These are phyloP conservation scores for Ganoderma leucocontextum DNA, from an alignment of 1,284 basidiomycete species.

Conservation along the genomic window DNA sequence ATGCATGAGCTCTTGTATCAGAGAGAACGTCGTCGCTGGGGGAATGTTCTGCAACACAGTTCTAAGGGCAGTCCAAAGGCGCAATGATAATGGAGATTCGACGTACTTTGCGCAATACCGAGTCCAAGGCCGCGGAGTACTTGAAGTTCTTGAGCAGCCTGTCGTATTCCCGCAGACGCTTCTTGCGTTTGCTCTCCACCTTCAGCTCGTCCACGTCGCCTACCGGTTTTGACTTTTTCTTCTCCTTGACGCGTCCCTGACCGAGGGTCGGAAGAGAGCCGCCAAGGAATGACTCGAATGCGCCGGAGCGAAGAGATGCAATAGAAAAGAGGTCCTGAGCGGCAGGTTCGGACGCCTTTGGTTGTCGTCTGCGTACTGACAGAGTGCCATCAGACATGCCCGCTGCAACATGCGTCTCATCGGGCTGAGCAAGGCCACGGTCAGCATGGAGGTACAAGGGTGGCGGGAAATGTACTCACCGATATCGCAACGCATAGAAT, in stretches of 20 bases:
- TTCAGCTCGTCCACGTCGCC: constrained; percentile 76
- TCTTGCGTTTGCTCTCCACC: constrained; percentile 77
- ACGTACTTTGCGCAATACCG: constrained; percentile 82
- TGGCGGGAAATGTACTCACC: constrained; percentile 54
- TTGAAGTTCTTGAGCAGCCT: constrained; percentile 91
- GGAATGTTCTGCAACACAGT: constrained; percentile 66
- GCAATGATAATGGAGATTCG: constrained; percentile 25
- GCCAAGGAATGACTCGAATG: constrained; percentile 80
- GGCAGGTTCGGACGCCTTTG: constrained; percentile 70
- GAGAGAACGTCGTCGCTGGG: constrained; percentile 87
- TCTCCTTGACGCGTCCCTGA: constrained; percentile 63
- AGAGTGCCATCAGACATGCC: constrained; percentile 98
- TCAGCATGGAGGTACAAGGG: constrained; percentile 12
- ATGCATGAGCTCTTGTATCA: constrained; percentile 94
- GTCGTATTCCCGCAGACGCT: constrained; percentile 89
- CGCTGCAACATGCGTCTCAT: constrained; percentile 95
- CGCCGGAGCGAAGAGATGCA: constrained; percentile 62
- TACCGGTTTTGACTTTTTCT: constrained; percentile 55
- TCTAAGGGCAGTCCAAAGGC: background rate
- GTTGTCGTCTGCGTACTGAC: constrained; percentile 85
- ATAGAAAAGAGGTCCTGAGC: constrained; percentile 52
- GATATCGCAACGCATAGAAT: constrained; percentile 92
- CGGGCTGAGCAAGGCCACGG: constrained; percentile 66
- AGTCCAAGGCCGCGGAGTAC: constrained; percentile 94
- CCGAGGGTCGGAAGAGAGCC: constrained; percentile 62